Conservation (phyloP, 495 filamentous ascomycete species). For the Xylaria cubensis region DNA sequence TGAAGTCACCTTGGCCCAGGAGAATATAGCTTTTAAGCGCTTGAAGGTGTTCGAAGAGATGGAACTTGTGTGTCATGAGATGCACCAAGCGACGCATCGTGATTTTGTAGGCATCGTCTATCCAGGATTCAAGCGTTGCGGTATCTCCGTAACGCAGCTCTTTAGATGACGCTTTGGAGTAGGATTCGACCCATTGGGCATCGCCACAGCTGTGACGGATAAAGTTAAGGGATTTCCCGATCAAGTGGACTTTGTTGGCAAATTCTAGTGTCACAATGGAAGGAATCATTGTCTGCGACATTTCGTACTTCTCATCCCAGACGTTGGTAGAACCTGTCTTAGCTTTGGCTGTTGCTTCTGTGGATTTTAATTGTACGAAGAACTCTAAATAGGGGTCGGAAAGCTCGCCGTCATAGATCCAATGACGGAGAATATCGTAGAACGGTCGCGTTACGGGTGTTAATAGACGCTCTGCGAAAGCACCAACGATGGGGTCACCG, state of each 20-base stretch:
- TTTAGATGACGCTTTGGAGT: slow-evolving; percentile 92
- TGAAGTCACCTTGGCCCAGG: slow-evolving; percentile 96
- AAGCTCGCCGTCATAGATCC: slow-evolving; percentile 98
- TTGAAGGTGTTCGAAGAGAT: slow-evolving; percentile 87
- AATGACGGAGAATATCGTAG: slow-evolving; percentile 93
- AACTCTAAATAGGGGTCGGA: slow-evolving; percentile 96
- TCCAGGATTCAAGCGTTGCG: slow-evolving; percentile 85
- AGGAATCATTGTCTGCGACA: slow-evolving; percentile 85
- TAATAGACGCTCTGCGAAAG: slow-evolving; percentile 92
- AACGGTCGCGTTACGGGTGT: slow-evolving; percentile 93
- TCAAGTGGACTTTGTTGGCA: slow-evolving; percentile 93
- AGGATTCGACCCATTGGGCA: slow-evolving; percentile 92
- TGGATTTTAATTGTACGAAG: slow-evolving; percentile 81
- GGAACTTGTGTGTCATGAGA: slow-evolving; percentile 93
- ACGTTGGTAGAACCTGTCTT: slow-evolving; percentile 73
- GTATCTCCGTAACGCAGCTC: slow-evolving; percentile 95
- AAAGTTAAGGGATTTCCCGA: slow-evolving; percentile 98
- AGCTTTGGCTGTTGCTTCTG: slow-evolving; percentile 63
- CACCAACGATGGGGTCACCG: slow-evolving; percentile 91
- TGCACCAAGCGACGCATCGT: slow-evolving; percentile 96
- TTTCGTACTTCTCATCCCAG: slow-evolving; percentile 97
- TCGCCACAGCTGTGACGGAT: slow-evolving; percentile 95
- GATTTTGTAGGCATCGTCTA: slow-evolving; percentile 95
- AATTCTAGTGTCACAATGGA: slow-evolving; percentile 91
- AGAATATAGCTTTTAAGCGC: slow-evolving; percentile 95